phyloP scores from a whole-genome alignment of 371 early-diverging fungal species.

The Lichtheimia ramosa region DNA sequence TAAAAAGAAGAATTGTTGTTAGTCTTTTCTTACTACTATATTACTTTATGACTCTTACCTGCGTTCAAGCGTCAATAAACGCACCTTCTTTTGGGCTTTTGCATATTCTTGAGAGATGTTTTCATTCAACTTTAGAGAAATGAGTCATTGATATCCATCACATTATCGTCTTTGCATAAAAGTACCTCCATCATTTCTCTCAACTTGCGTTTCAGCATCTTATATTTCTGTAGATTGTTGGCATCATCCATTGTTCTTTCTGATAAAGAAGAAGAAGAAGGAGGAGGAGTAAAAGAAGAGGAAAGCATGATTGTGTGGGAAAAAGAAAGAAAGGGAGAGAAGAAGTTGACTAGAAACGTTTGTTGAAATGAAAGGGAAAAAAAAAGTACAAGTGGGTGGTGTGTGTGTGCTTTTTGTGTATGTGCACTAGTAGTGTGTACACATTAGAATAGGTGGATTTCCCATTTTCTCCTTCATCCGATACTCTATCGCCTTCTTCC shows the following conservation, averaged over 20 bases:
- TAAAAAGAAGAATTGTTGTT: conserved; percentile 8
- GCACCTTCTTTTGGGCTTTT: conserved; percentile 40
- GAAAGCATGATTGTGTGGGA: conserved; percentile 5
- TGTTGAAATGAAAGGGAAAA: background rate
- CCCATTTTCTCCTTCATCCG: too few species aligned
- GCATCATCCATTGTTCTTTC: background rate
- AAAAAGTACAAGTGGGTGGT: background rate
- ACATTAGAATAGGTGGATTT: too few species aligned
- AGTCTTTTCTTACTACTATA: too few species aligned
- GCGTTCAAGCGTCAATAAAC: conserved; percentile 50
- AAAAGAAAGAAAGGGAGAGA: background rate
- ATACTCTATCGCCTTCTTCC: conserved; percentile 35
- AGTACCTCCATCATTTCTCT: conserved; percentile 58
- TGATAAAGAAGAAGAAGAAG: conserved; percentile 1
- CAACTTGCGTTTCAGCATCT: conserved; percentile 52
- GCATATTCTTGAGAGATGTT: conserved; percentile 41
- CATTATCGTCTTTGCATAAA: background rate
- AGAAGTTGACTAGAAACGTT: background rate
- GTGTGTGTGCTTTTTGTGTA: too few species aligned
- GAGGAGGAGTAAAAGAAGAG: conserved; percentile 3
- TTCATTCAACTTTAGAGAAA: conserved; percentile 44
- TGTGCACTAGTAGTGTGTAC: too few species aligned
- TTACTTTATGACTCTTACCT: conserved; percentile 29
- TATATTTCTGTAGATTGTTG: conserved; percentile 49
- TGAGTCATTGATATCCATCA: background rate